Evolutionary conservation across 768 basidiomycete genomes (phyloP).

Genomic region (Tulasnella sp.): DNA sequence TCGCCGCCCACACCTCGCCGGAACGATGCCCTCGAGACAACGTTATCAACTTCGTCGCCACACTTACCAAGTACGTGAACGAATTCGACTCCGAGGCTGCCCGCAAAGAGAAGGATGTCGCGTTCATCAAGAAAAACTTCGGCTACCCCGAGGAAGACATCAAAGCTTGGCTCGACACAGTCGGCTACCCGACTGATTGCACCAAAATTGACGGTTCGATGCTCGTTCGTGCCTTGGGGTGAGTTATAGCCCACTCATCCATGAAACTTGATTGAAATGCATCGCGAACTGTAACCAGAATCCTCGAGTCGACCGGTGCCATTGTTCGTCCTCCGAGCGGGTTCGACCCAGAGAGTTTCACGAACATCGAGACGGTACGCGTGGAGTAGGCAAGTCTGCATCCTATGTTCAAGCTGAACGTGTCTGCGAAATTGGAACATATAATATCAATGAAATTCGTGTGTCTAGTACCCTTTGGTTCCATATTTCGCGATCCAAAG

Average conservation of each 20-base stretch:
- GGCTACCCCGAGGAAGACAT: slow-evolving; percentile 78
- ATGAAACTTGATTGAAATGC: slow-evolving; percentile 3
- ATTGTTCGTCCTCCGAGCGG: slow-evolving; percentile 38
- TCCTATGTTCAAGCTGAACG: neutral
- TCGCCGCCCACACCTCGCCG: slow-evolving; percentile 67
- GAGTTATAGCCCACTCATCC: slow-evolving; percentile 20
- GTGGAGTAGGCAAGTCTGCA: slow-evolving; percentile 17
- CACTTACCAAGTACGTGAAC: slow-evolving; percentile 53
- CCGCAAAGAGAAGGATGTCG: slow-evolving; percentile 47
- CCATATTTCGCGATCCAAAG: slow-evolving; percentile 45
- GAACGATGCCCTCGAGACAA: slow-evolving; percentile 41
- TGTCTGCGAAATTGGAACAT: neutral
- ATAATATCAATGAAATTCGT: neutral
- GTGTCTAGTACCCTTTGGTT: neutral
- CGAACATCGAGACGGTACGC: slow-evolving; percentile 39
- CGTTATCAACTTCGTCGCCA: slow-evolving; percentile 47
- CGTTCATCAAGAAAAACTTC: slow-evolving; percentile 68
- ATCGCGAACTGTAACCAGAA: slow-evolving; percentile 30
- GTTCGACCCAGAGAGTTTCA: slow-evolving; percentile 48
- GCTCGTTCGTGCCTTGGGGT: slow-evolving; percentile 61
- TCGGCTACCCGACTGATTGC: slow-evolving; percentile 61
- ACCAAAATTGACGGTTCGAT: slow-evolving; percentile 50
- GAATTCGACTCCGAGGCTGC: slow-evolving; percentile 50
- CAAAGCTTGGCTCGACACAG: slow-evolving; percentile 74
- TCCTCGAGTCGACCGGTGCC: slow-evolving; percentile 67